Evolutionary conservation across 176 grass and related monocot genomes (phyloP).

Genomic region (Chloris gayana): DNA sequence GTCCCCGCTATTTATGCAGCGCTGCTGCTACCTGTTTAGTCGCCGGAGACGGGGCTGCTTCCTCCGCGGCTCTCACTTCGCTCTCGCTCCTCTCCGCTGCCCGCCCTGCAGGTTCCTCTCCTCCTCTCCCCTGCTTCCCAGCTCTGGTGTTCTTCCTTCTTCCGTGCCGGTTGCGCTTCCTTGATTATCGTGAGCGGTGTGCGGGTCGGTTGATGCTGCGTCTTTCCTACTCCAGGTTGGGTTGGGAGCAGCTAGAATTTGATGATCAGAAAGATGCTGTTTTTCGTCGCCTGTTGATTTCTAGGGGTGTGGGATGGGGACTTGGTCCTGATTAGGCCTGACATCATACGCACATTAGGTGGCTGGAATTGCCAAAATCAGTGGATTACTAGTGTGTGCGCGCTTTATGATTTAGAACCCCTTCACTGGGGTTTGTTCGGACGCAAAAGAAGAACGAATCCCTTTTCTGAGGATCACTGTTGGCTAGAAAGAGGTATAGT

Average conservation of each 20-base stretch:
- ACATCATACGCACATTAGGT: not conserved
- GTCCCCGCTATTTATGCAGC: conserved; percentile 27
- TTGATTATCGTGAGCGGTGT: not conserved
- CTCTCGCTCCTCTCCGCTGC: not conserved
- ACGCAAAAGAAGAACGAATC: not conserved
- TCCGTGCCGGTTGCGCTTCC: not conserved
- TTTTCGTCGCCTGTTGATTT: not conserved
- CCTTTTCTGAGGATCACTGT: conserved; percentile 5
- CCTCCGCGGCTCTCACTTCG: conserved; percentile 3
- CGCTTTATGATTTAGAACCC: not conserved
- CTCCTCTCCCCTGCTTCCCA: not conserved
- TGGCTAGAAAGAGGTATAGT: not conserved
- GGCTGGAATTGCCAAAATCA: not conserved
- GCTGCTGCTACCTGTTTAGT: not conserved
- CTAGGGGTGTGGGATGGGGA: no score
- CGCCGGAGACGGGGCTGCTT: conserved; percentile 17
- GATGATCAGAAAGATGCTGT: not conserved
- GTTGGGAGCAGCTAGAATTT: not conserved
- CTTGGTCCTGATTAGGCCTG: not conserved
- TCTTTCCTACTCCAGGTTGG: not conserved
- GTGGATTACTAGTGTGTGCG: not conserved
- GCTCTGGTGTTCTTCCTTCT: not conserved
- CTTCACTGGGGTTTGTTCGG: not conserved
- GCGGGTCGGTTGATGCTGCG: not conserved
- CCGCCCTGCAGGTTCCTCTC: not conserved